Evolutionary conservation across 331 rosid genomes (phyloP).

Genomic region (Quercus tomentella): DNA sequence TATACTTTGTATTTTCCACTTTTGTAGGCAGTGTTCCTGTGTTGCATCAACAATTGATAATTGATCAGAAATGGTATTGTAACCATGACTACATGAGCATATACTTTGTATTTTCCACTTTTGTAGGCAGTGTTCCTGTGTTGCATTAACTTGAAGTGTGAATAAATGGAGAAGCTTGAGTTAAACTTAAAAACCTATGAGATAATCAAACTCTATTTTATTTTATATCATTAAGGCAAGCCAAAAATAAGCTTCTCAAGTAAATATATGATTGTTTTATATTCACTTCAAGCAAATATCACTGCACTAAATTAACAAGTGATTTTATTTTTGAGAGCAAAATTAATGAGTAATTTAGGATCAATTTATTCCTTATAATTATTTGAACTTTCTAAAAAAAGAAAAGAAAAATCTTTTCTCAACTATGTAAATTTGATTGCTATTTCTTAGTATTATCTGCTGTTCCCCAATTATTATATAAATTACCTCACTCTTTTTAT

Average conservation of each 20-base stretch:
- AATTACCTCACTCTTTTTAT: neutral
- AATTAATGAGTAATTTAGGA: neutral
- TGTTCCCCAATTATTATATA: neutral
- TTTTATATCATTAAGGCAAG: neutral
- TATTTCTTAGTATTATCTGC: neutral
- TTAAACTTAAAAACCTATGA: neutral
- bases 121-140: no score
- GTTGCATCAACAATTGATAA: no score
- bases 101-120: no score
- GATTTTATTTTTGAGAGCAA: no score
- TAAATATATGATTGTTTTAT: neutral
- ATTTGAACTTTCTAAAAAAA: neutral
- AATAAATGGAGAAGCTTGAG: neutral
- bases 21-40: no score
- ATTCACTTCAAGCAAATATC: neutral
- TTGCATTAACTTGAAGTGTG: no score
- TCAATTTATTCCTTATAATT: neutral
- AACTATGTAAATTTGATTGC: no score
- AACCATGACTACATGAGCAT: neutral
- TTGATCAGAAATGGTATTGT: no score
- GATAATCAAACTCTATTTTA: neutral
- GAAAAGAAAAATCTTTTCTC: no score
- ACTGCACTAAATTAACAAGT: no score
- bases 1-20: no score
- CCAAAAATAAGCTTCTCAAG: neutral